Evolutionary conservation across 2,329 filamentous ascomycete genomes (phyloP), one percentile per base, ranked within the genome.

Genomic region (Aspergillus unguis): DNA sequence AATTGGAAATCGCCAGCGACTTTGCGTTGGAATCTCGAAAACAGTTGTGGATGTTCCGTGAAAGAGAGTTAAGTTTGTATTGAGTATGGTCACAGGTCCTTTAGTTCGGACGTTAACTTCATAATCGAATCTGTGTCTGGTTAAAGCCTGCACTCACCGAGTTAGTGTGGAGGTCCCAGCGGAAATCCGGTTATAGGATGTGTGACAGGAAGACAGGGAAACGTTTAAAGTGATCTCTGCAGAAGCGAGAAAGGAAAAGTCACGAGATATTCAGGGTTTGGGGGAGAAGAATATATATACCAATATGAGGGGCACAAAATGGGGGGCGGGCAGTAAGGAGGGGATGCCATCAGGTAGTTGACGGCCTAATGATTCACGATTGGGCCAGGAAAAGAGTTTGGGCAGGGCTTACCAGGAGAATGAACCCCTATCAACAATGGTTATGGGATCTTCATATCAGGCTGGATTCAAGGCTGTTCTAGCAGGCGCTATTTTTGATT

Each of bases 311-410:
- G 27, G 35, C 17, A 29, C 7, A 36, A 45, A 29, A 44, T 31
- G 27, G 23, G 5, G 40, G 41, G 41, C 10, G 42, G 29, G 6
- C 35, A 27, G 41, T 17, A 44, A 32, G 42, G 32, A 46, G 36
- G 31, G 51, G 40, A 46, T 42, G 26, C 23, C 35, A 35, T 49
- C 45, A 45, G 46, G 46, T 45, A 43, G 45, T 48, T 53, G 32
- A 53, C 51, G 46, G 51, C 51, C 46, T 53, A 43, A 53, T 53
- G 44, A 50, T 44, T 49, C 31, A 46, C 44, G 32, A 17, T 53
- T 53, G 46, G 51, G 51, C 51, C 42, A 26, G 27, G 29, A 29
- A 35, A 44, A 50, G 25, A 23, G 17, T 50, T 53, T 46, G 51
- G 51, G 51, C 51, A 50, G 33, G 37, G 31, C 40, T 36, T 48